Evolutionary conservation across 2,329 filamentous ascomycete genomes (phyloP), one percentile per base, ranked within the genome.

Genomic region (Stagonosporopsis tanaceti): DNA sequence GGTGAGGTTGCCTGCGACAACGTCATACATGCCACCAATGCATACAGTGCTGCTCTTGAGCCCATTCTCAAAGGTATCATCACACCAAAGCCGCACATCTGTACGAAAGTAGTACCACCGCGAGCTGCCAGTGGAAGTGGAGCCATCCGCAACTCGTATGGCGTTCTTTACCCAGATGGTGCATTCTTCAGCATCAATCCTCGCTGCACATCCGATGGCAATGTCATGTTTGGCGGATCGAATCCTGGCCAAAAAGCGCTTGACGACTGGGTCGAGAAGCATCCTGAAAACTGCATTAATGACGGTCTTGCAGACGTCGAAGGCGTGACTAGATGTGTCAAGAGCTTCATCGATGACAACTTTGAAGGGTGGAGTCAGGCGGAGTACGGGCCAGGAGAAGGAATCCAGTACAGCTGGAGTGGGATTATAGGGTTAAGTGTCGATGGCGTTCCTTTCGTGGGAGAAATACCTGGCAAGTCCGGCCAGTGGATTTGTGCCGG

Each of bases 121-220:
- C 63, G 62, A 15, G 25, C 54, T 4, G 53, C 55, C 39, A 65
- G 62, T 22, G 69, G 67, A 1, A 66, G 64, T 0, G 60, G 62
- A 25, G 64, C 65, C 12, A 52, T 70, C 4, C 51, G 58, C n/a
- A 72, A 76, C 47, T 75, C 72, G 1, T 76, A 75, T 32, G 70
- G 68, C 9, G 63, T 75, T 12, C 58, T 75, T 5, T 61, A 74
- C 8, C 62, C 69, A 1, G 60, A 70, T 15, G 71, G 73, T 0
- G 72, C 46, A 0, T 46, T 75, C 0, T 68, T 75, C 48, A 74
- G 66, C 39, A 74, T 76, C 55, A 76, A 76, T 45, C 68, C 73
- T 12, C 70, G 73, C 12, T 69, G 61, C 20, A 62, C 61, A 7
- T 53, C 67, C 3, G 72, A 76, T 41, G 72, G 72, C 9, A 63